Evolutionary conservation across 2,329 filamentous ascomycete genomes (phyloP), one percentile per base, ranked within the genome.

Genomic region (Colletotrichum destructivum): DNA sequence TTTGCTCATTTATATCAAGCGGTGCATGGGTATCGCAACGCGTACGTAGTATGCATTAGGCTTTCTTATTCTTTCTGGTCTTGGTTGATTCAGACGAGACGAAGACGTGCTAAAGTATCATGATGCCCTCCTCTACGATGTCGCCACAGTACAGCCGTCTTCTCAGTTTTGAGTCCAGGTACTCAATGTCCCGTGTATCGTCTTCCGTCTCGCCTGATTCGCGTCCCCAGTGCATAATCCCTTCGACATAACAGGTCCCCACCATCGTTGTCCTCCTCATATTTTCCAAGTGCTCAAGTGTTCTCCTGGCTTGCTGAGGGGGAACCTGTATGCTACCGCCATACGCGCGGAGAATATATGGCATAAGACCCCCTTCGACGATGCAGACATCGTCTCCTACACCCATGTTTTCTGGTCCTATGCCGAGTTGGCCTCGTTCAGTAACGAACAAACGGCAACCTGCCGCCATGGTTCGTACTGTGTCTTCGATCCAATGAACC

Each of bases 341-440:
- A 16, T 51, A 35, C 12, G 7, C 11, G 0, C 56, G 60, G 26
- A 72, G 15, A 8, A 71, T 38, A 21, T 51, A 61, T 0, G 69
- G 72, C 69, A 69, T 54, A 2, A 72, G 55, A 3, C 63, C 63
- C 0, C 64, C 72, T n/a, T 63, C 59, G 12, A 73, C 44, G 16
- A 69, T 9, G 38, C 26, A 69, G 0, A 73, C 3, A 1, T 9
- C 9, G 15, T 72, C 69, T 1, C 38, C 59, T 16, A 6, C 0
- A 12, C 18, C 7, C 54, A 13, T 69, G 12, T 7, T 49, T 6
- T 40, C 65, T 13, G 69, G 69, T 0, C 69, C 69, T 2, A 71
- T 16, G 6, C 69, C 57, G 13, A 69, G 5, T 9, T 51, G 57
- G 0, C 68, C 71, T 11, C 23, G 6, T 2, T 26, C 7, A 2